Base-by-base conservation (phyloP, 371 early-diverging fungal genomes). In the Dichotomocladium elegans region DNA sequence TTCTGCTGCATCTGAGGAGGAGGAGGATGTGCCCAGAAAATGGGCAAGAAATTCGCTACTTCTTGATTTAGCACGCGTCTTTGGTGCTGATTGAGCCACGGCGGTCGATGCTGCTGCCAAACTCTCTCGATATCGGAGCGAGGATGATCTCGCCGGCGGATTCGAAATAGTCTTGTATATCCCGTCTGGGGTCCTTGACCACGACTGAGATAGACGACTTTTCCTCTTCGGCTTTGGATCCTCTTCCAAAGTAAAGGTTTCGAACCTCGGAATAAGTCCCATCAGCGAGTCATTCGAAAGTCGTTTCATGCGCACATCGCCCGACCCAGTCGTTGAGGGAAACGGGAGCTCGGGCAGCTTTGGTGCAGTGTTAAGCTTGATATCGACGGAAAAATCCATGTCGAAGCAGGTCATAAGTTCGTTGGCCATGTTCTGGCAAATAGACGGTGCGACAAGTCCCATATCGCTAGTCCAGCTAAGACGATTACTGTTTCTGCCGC, bases 371-470 rank as follows among this genome's bases (percentile, higher is more conserved):
- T 62, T 61, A 0, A 70, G 49, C 15, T 70, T 61, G 19, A 72
- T 70, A 44, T 75, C 76, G 15, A 75, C 62, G 12, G 65, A 56
- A 37, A 77, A 77, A 19, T 77, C 73, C 77, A 77, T 77, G 54
- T 77, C 72, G 58, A 77, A 77, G 19, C 72, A 42, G 28, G 60
- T 70, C 70, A 72, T 77, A 21, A 77, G 57, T 45, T 77, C 77
- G 26, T 63, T 65, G 15, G 77, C 77, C 56, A 46, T 47, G n/a
- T 19, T 30, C 34, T 56, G 56, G 11, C 30, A 37, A 24, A 55
- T 29, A 17, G 47, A 41, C 28, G 46, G 28, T 9, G 30, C 35
- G 12, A 53, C 27, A 11, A 55, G 25, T 2, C 60, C 60, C 11
- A 47, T 51, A 30, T 60, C 60, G 37, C 60, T 60, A 34, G 60